Conservation (phyloP, 371 early-diverging fungal species). For the Basidiobolus heterosporus region DNA sequence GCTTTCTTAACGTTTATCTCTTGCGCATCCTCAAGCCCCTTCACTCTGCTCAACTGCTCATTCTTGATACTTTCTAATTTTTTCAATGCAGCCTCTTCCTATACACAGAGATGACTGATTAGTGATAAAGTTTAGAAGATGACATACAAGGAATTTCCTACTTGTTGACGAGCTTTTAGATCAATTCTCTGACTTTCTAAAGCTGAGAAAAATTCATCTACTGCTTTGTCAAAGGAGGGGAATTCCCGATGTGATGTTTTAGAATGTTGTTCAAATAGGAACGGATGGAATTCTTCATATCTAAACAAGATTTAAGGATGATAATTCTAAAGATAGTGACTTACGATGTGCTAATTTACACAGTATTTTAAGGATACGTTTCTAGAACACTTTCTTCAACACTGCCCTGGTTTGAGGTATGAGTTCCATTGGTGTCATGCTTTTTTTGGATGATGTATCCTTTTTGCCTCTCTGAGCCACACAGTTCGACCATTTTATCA, state of each 20-base stretch:
- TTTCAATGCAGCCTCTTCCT: constrained; percentile 60
- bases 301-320: too few relatives aligned
- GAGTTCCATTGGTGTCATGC: constrained; percentile 12
- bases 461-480: constrained; percentile 22
- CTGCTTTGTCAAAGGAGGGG: constrained; percentile 62
- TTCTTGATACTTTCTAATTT: constrained; percentile 66
- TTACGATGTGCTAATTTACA: too few relatives aligned
- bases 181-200: constrained; percentile 76
- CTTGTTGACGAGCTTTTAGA: constrained; percentile 41
- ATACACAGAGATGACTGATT: background rate
- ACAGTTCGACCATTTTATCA: constrained; percentile 31
- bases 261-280: constrained; percentile 53
- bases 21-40: constrained; percentile 47
- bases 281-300: constrained; percentile 83
- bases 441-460: constrained; percentile 31
- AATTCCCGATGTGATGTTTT: constrained; percentile 31
- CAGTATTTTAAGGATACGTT: too few relatives aligned
- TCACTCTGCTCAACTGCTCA: constrained; percentile 65
- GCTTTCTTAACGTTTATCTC: constrained; percentile 51
- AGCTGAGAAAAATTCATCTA: constrained; percentile 81
- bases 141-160: background rate
- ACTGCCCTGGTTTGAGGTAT: too few relatives aligned
- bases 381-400: too few relatives aligned
- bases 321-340: too few relatives aligned
- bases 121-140: background rate